Evolutionary conservation across 1,284 basidiomycete species (phyloP), one percentile per base, ranked within the genome.

Genomic region (Cryptococcus amylolentus): DNA sequence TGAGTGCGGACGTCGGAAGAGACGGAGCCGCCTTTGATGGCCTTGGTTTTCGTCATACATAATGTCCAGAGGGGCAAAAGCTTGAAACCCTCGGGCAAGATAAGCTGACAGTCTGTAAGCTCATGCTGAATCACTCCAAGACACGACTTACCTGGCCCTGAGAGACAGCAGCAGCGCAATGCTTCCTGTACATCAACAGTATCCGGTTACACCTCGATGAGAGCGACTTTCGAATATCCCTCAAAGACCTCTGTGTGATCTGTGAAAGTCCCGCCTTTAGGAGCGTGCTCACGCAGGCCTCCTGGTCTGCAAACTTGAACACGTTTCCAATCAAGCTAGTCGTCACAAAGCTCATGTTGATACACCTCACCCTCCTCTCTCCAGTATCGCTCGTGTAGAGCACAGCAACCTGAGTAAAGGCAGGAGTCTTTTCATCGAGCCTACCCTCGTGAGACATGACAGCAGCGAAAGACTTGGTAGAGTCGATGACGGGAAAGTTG

Each of bases 11-110:
- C 91, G 68, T 98, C 96, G 14, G 93, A 88, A 5, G 90, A 87
- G 46, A 98, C 93, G 69, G 85, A 88, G 49, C 89, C 86, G 85
- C 92, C 90, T 85, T 98, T 96, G 45, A 98, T 78, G 27, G 92
- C 86, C 75, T 97, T 96, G 58, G 84, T 86, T 80, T 99, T 99
- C 60, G 88, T 84, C 59, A 98, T 84, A 6, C 86, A 87, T 6
- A 98, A 81, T 1, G 85, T 84, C 71, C 89, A 95, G 16, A 94
- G 80, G 0, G 94, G 92, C 52, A 98, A 81, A 2, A 89, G 83
- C 73, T 90, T 89, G 82, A 94, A 95, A 1, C 88, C 87, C 77
- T 98, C 96, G 1, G 96, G 96, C 37, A 98, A 84, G 63, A 99
- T 90, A 55, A 98, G 78, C 89, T 95, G 63, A 5, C 52, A 13